A percentile compares a stretch with the other conserved stretches of the same genome.
These are phyloP conservation scores for Pyricularia pennisetigena DNA, from an alignment of 2,329 filamentous ascomycete genomes.

Conservation along the genomic window DNA sequence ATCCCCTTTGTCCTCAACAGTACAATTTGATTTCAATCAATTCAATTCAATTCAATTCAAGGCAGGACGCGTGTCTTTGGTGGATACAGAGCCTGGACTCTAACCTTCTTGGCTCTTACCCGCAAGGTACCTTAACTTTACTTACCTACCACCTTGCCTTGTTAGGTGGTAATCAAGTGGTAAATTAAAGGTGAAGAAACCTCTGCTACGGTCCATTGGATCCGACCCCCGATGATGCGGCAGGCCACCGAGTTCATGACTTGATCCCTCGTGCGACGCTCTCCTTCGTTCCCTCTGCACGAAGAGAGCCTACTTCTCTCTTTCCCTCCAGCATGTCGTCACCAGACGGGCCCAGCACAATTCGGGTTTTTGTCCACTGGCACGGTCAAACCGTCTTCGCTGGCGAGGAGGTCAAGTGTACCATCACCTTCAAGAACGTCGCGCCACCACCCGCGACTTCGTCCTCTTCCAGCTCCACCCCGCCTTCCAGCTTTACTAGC, in stretches of 20 bases:
- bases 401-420: constrained; percentile 91
- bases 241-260: neutral
- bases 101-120: neutral
- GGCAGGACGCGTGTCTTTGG: neutral
- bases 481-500: constrained; percentile 7
- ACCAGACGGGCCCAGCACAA: constrained; percentile 48
- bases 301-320: neutral
- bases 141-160: too few species aligned
- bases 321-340: constrained; percentile 30
- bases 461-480: neutral
- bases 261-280: neutral
- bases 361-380: constrained; percentile 94
- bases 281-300: neutral
- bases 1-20: neutral
- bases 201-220: neutral
- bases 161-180: neutral
- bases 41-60: neutral
- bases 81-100: neutral
- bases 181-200: neutral
- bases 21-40: neutral
- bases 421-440: constrained; percentile 92
- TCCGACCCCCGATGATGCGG: neutral
- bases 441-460: constrained; percentile 30
- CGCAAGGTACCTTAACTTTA: neutral
- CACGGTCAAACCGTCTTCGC: constrained; percentile 91